Evolutionary conservation across 2,329 filamentous ascomycete genomes (phyloP).

Genomic region (Epichloe uncinata): DNA sequence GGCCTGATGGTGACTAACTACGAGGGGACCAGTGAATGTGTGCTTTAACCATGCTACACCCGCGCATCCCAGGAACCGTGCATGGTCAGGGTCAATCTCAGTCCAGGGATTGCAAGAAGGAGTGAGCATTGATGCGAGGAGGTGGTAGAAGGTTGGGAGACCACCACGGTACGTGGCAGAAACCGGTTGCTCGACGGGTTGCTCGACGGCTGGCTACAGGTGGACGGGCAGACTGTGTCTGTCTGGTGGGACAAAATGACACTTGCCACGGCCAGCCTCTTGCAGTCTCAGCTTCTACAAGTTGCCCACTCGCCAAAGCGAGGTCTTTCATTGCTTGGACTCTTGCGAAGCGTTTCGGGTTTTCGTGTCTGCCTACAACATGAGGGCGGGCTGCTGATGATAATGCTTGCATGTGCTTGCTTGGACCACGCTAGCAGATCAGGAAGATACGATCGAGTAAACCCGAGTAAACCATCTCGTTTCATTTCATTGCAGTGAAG

Average conservation of each 20-base stretch:
- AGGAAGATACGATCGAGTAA: background rate
- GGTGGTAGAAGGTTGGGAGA: background rate
- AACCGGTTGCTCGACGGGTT: no score
- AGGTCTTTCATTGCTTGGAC: background rate
- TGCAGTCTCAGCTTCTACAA: background rate
- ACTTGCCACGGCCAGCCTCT: background rate
- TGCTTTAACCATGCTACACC: background rate
- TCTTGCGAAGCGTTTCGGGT: no score
- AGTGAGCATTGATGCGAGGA: background rate
- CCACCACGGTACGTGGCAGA: background rate
- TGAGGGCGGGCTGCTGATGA: no score
- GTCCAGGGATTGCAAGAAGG: background rate
- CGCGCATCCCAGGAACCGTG: background rate
- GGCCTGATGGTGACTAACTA: background rate
- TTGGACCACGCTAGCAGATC: background rate
- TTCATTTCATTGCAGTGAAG: no score
- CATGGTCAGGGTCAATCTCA: no score
- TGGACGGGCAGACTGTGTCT: background rate
- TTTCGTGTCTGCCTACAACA: background rate
- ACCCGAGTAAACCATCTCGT: background rate
- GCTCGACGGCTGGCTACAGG: slow-evolving; percentile 3
- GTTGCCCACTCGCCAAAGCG: background rate
- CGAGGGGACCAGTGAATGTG: background rate
- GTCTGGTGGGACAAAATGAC: background rate
- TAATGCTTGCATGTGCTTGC: background rate